phyloP scores from a whole-genome alignment of 2,329 filamentous ascomycete genomes.

The Magnaporthiopsis rhizophila region DNA sequence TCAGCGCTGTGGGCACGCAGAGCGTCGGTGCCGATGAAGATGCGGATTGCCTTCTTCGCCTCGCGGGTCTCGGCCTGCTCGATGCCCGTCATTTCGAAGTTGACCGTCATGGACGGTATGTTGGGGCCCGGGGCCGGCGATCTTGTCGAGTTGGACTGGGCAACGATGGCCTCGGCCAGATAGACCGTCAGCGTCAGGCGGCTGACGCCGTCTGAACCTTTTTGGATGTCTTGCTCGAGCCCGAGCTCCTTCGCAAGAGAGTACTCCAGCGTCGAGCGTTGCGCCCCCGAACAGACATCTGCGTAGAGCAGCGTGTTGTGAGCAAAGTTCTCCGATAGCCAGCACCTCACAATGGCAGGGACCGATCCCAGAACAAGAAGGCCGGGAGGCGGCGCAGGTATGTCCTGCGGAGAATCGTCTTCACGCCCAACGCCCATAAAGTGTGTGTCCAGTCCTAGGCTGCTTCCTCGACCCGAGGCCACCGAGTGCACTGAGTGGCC shows the following conservation, averaged over 20 bases:
- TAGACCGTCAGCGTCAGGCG: conserved; percentile 76
- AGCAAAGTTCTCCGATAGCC: conserved; percentile 85
- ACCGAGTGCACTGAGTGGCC: conserved; percentile 64
- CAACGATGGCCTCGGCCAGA: conserved; percentile 81
- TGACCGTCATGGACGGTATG: conserved; percentile 71
- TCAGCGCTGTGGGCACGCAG: conserved; percentile 82
- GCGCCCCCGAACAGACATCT: conserved; percentile 85
- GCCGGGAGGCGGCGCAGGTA: conserved; percentile 70
- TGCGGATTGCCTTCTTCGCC: conserved; percentile 61
- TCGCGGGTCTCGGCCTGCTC: conserved; percentile 41
- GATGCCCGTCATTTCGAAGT: conserved; percentile 64
- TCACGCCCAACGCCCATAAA: conserved; percentile 52
- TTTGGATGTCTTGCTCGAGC: conserved; percentile 56
- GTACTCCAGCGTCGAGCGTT: conserved; percentile 73
- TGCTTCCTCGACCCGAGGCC: conserved; percentile 75
- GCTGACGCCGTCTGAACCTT: conserved; percentile 55
- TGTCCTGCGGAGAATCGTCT: conserved; percentile 62
- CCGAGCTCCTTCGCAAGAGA: conserved; percentile 68
- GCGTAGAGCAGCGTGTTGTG: conserved; percentile 86
- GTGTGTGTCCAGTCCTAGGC: conserved; percentile 72
- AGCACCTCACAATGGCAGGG: conserved; percentile 91
- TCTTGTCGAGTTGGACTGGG: conserved; percentile 65
- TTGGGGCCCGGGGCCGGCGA: conserved; percentile 65
- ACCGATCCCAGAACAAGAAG: conserved; percentile 81
- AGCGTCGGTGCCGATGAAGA: conserved; percentile 85